phyloP scores from a whole-genome alignment of 2,329 filamentous ascomycete genomes.

The Botrytis tulipae region DNA sequence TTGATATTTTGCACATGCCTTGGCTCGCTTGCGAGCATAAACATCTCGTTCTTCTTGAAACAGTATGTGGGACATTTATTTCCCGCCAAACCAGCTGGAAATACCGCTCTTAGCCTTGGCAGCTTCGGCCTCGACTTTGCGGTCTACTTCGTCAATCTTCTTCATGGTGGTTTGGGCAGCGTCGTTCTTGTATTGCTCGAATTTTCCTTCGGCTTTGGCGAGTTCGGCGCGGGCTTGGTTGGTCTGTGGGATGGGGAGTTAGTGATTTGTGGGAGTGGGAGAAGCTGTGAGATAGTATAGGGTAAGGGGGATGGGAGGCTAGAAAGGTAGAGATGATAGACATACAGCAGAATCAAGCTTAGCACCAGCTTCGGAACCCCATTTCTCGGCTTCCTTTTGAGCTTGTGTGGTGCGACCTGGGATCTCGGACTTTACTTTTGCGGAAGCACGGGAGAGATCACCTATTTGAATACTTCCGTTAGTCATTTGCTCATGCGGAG shows the following conservation, averaged over 20 bases:
- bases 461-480: conserved; percentile 49
- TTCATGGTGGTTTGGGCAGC: conserved; percentile 62
- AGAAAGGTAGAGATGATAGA: conserved; percentile 27
- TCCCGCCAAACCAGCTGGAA: conserved; percentile 79
- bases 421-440: conserved; percentile 64
- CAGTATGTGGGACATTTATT: conserved; percentile 41
- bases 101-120: conserved; percentile 80
- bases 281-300: too few species aligned
- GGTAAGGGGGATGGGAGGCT: too few species aligned
- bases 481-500: neutral
- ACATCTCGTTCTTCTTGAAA: neutral
- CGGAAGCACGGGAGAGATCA: conserved; percentile 69
- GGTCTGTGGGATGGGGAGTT: conserved; percentile 45
- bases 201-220: conserved; percentile 58
- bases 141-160: conserved; percentile 80
- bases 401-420: conserved; percentile 61
- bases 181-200: conserved; percentile 60
- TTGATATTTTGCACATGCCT: neutral
- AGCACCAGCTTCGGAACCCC: conserved; percentile 59
- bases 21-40: neutral
- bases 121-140: conserved; percentile 74
- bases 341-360: conserved; percentile 70
- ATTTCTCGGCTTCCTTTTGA: conserved; percentile 62
- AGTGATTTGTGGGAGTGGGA: conserved; percentile 18
- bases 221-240: conserved; percentile 63